Percentiles rank a stretch among this genome's conserved stretches.
Evolutionary conservation across 371 early-diverging fungal genomes (phyloP).

Genomic region (Apophysomyces variabilis): DNA sequence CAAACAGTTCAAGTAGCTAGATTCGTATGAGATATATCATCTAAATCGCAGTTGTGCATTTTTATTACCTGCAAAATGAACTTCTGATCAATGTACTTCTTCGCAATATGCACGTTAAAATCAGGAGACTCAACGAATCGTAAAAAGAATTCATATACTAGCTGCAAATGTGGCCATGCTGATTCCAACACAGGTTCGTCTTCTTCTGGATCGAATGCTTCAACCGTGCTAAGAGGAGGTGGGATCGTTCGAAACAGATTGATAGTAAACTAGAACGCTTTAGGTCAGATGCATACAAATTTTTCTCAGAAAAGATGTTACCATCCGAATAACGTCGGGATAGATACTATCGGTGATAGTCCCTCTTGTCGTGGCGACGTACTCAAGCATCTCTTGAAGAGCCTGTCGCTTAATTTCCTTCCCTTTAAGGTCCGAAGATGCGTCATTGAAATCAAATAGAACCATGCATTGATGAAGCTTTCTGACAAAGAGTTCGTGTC

Average conservation of each 20-base stretch:
- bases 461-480: conserved; percentile 91
- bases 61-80: conserved; percentile 61
- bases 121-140: conserved; percentile 96
- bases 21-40: not conserved
- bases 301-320: conserved; percentile 36
- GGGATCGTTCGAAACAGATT: conserved; percentile 8
- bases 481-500: conserved; percentile 81
- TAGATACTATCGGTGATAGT: conserved; percentile 87
- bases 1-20: conserved; percentile 92
- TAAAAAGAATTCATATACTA: conserved; percentile 97
- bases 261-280: not conserved
- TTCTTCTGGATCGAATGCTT: conserved; percentile 97
- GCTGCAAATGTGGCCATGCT: conserved; percentile 97
- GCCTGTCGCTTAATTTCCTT: conserved; percentile 95
- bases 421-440: conserved; percentile 81
- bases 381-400: conserved; percentile 90
- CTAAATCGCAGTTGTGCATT: not conserved
- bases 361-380: conserved; percentile 83
- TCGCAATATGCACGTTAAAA: conserved; percentile 92
- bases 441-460: conserved; percentile 93
- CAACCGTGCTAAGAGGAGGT: conserved; percentile 51
- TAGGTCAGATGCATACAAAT: not conserved
- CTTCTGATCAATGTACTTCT: conserved; percentile 27
- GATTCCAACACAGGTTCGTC: conserved; percentile 96
- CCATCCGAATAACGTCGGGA: conserved; percentile 91